A percentile compares a stretch with the other conserved stretches of the same genome.
These are phyloP conservation scores for Melastoma malabathricum DNA, from an alignment of 345 rosid genomes.

Conservation along the genomic window DNA sequence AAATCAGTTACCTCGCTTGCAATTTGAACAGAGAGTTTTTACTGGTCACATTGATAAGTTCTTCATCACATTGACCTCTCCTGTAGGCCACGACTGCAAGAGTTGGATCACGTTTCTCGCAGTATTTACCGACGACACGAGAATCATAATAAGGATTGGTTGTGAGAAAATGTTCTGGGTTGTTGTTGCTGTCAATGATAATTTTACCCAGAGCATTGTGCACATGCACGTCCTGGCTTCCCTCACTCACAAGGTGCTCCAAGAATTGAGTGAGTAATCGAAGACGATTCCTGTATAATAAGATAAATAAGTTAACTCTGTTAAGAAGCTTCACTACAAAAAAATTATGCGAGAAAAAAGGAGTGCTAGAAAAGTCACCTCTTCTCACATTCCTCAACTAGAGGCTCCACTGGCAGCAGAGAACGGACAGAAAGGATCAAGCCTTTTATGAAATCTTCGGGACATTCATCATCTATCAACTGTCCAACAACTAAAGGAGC, in stretches of 20 bases:
- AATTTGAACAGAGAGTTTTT: slow-evolving; percentile 88
- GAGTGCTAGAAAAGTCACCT: slow-evolving; percentile 16
- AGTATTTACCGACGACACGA: slow-evolving; percentile 37
- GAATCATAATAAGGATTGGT: slow-evolving; percentile 41
- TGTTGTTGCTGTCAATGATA: slow-evolving; percentile 94
- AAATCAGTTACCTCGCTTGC: slow-evolving; percentile 67
- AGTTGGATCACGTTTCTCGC: slow-evolving; percentile 98
- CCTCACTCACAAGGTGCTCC: slow-evolving; percentile 99
- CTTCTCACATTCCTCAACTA: slow-evolving; percentile 40
- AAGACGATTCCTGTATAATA: slow-evolving; percentile 70
- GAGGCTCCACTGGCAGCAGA: slow-evolving; percentile 38
- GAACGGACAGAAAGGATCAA: slow-evolving; percentile 72
- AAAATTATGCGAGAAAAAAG: slow-evolving; percentile 20
- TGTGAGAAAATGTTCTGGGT: slow-evolving; percentile 65
- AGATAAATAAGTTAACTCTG: background rate
- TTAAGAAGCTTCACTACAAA: background rate
- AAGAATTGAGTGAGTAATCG: slow-evolving; percentile 97
- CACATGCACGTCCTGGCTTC: slow-evolving; percentile 98
- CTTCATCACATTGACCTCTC: slow-evolving; percentile 97
- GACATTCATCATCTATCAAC: slow-evolving; percentile 90
- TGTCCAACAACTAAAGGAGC: slow-evolving; percentile 84
- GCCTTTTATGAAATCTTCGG: slow-evolving; percentile 97
- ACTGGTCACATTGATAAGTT: slow-evolving; percentile 91
- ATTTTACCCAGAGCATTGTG: slow-evolving; percentile 99
- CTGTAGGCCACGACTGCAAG: slow-evolving; percentile 95